Conservation (phyloP, 2,329 filamentous ascomycete genomes). For the Arthrobotrys sphaeroides region DNA sequence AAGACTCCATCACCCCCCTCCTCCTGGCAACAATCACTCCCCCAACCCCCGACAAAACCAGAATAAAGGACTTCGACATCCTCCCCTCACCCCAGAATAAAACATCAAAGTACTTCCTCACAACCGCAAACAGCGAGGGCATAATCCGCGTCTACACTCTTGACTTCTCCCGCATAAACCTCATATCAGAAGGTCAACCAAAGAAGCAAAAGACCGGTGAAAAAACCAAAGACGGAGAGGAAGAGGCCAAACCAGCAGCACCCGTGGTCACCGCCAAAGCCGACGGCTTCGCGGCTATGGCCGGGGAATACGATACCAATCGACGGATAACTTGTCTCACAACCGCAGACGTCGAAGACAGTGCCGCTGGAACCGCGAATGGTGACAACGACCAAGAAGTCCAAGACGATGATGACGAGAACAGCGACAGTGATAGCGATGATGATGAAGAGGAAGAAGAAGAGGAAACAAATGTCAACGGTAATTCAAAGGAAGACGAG, state of each 20-base stretch:
- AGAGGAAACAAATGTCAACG: not conserved
- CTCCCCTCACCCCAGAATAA: slow-evolving; percentile 61
- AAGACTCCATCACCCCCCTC: slow-evolving; percentile 70
- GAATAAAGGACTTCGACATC: slow-evolving; percentile 89
- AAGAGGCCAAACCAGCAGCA: slow-evolving; percentile 51
- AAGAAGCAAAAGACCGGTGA: slow-evolving; percentile 60
- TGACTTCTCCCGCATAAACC: slow-evolving; percentile 48
- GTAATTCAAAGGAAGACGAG: slow-evolving; percentile 21
- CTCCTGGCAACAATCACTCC: slow-evolving; percentile 71
- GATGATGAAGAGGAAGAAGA: slow-evolving; percentile 3
- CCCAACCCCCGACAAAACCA: slow-evolving; percentile 71
- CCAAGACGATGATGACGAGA: slow-evolving; percentile 15
- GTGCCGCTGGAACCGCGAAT: not conserved
- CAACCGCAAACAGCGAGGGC: slow-evolving; percentile 85
- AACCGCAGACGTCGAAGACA: slow-evolving; percentile 45
- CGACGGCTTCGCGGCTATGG: slow-evolving; percentile 26
- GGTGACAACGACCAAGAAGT: slow-evolving; percentile 3
- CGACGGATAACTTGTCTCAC: slow-evolving; percentile 43
- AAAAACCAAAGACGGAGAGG: too few species aligned
- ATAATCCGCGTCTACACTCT: slow-evolving; percentile 81
- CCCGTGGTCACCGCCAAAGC: not conserved
- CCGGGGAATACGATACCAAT: slow-evolving; percentile 39
- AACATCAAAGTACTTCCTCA: slow-evolving; percentile 67
- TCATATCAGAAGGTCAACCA: slow-evolving; percentile 60
- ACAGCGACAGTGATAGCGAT: slow-evolving; percentile 19